Evolutionary conservation across 352 stramenopile species (phyloP).

Genomic region (Pythium volutum): DNA sequence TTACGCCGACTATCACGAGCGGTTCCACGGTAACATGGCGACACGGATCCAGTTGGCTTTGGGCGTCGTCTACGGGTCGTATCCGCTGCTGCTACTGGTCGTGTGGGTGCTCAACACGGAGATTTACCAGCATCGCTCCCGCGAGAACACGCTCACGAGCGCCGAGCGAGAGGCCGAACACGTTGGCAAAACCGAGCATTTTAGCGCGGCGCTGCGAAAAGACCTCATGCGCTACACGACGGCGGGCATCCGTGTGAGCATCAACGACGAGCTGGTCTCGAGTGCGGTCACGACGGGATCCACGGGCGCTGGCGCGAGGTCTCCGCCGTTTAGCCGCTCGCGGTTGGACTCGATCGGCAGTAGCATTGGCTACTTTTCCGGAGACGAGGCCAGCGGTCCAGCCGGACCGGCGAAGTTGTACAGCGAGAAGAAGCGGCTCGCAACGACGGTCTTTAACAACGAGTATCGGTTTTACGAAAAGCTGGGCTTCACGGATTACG

Average conservation of each 20-base stretch:
- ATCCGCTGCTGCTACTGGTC: constrained; percentile 64
- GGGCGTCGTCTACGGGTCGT: constrained; percentile 65
- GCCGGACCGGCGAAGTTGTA: constrained; percentile 48
- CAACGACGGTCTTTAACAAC: constrained; percentile 79
- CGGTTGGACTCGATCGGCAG: constrained; percentile 27
- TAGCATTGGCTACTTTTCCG: constrained; percentile 25
- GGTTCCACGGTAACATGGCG: constrained; percentile 56
- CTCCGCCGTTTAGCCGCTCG: constrained; percentile 12
- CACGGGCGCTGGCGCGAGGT: not conserved
- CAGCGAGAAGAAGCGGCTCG: constrained; percentile 79
- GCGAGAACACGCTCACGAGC: constrained; percentile 64
- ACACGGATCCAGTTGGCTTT: constrained; percentile 59
- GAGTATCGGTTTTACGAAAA: constrained; percentile 87
- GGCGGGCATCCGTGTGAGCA: constrained; percentile 75
- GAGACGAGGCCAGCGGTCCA: constrained; percentile 43
- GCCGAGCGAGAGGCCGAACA: constrained; percentile 40
- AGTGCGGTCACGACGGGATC: not conserved
- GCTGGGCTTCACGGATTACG: constrained; percentile 85
- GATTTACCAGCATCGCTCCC: constrained; percentile 73
- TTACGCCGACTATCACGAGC: constrained; percentile 64
- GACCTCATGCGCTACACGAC: constrained; percentile 87
- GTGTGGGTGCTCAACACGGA: constrained; percentile 86
- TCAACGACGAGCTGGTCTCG: constrained; percentile 47
- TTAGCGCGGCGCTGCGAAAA: constrained; percentile 73
- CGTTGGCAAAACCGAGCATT: constrained; percentile 64